A percentile compares a stretch with the other conserved stretches of the same genome.
Conservation (phyloP, 495 filamentous ascomycete genomes). For the Xylaria venustula region DNA sequence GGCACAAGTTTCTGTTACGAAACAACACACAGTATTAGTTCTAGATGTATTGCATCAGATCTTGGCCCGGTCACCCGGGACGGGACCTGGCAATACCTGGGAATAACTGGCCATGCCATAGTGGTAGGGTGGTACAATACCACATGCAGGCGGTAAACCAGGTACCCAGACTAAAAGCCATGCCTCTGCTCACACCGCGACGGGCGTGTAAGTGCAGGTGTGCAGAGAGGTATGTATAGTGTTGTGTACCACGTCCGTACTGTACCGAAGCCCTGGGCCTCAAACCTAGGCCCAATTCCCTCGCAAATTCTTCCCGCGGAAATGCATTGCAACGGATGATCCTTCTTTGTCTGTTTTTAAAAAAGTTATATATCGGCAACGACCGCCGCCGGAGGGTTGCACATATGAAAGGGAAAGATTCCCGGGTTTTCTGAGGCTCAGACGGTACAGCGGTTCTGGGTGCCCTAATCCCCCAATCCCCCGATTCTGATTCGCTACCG, state of each 20-base stretch:
- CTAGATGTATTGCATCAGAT: too few species aligned
- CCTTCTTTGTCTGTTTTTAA: neutral
- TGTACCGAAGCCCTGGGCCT: neutral
- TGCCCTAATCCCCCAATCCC: neutral
- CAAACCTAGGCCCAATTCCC: too few species aligned
- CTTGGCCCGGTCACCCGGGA: neutral
- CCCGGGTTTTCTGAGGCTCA: too few species aligned
- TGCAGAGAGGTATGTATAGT: neutral
- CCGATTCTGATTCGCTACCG: neutral
- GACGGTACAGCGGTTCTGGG: too few species aligned
- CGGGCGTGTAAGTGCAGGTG: neutral
- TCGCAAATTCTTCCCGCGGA: conserved; percentile 1
- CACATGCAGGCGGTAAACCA: too few species aligned
- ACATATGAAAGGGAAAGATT: neutral
- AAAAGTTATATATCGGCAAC: neutral
- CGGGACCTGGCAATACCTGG: too few species aligned
- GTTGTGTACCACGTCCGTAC: neutral
- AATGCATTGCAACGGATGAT: neutral
- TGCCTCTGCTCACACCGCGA: too few species aligned
- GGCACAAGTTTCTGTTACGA: conserved; percentile 12
- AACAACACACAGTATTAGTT: too few species aligned
- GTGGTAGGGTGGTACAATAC: too few species aligned
- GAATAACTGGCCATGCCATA: too few species aligned
- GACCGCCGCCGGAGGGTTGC: neutral
- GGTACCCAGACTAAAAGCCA: too few species aligned